Evolutionary conservation across 2,329 filamentous ascomycete genomes (phyloP).

Genomic region (Zymoseptoria ardabiliae): DNA sequence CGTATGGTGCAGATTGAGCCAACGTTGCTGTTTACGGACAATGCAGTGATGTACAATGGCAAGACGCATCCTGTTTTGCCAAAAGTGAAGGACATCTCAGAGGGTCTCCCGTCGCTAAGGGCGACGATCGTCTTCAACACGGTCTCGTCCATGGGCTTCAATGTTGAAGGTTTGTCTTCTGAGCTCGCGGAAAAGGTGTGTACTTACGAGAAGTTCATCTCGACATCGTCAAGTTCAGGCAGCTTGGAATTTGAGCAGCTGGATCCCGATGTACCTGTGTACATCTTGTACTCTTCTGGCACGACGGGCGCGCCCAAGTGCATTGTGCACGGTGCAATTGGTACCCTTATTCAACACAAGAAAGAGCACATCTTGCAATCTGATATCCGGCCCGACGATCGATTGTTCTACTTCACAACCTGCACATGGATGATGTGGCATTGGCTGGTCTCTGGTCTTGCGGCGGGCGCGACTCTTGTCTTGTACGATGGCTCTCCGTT

Average conservation of each 20-base stretch:
- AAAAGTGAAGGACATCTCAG: conserved; percentile 73
- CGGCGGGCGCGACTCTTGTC: conserved; percentile 73
- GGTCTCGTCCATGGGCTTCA: conserved; percentile 38
- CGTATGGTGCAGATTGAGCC: conserved; percentile 79
- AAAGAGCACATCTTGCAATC: conserved; percentile 90
- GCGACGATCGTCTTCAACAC: conserved; percentile 69
- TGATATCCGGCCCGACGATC: conserved; percentile 64
- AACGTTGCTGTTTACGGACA: conserved; percentile 75
- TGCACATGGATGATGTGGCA: conserved; percentile 99
- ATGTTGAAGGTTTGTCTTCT: conserved; percentile 19
- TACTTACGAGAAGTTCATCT: conserved; percentile 25
- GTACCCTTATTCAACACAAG: conserved; percentile 91
- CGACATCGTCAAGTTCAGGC: conserved; percentile 32
- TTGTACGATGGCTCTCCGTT: conserved; percentile 94
- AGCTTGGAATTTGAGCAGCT: conserved; percentile 61
- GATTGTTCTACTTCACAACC: conserved; percentile 89
- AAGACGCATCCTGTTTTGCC: conserved; percentile 72
- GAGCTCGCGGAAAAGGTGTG: conserved; percentile 13
- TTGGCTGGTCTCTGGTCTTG: conserved; percentile 82
- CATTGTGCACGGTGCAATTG: conserved; percentile 85
- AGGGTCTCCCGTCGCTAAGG: conserved; percentile 58
- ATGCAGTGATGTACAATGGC: conserved; percentile 83
- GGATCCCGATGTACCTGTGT: conserved; percentile 77
- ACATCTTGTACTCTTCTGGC: conserved; percentile 88
- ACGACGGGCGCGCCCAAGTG: conserved; percentile 85